phyloP scores from a whole-genome alignment of 345 rosid genomes.

The Crucihimalaya himalaica region DNA sequence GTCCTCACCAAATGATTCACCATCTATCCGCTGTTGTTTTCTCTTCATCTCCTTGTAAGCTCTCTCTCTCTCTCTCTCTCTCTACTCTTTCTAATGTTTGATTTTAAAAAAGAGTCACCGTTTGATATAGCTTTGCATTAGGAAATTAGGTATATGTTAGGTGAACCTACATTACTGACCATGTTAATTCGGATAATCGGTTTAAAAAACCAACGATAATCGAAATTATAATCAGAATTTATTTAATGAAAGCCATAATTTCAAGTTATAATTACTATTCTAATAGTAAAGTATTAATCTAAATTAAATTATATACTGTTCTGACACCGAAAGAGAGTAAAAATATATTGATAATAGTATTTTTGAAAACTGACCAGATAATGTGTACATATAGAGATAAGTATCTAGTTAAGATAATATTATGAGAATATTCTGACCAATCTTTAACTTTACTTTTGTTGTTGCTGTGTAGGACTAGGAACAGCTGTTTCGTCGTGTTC shows the following conservation, averaged over 20 bases:
- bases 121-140: not conserved
- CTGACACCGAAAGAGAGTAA: not conserved
- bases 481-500: slow-evolving; percentile 34
- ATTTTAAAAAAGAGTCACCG: not conserved
- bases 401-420: not conserved
- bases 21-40: not conserved
- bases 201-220: no score
- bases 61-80: slow-evolving; percentile 15
- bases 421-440: not conserved
- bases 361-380: not conserved
- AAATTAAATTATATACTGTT: not conserved
- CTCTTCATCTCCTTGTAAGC: slow-evolving; percentile 33
- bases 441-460: not conserved
- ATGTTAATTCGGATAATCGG: not conserved
- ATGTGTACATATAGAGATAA: not conserved
- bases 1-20: slow-evolving; percentile 64
- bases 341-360: not conserved
- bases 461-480: slow-evolving; percentile 28
- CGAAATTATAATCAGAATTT: not conserved
- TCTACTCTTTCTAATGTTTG: not conserved
- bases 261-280: not conserved
- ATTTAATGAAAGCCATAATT: not conserved
- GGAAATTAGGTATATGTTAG: not conserved
- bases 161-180: not conserved
- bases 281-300: not conserved